Conservation (phyloP, 1,284 basidiomycete genomes). For the Heterobasidion parviporum region DNA sequence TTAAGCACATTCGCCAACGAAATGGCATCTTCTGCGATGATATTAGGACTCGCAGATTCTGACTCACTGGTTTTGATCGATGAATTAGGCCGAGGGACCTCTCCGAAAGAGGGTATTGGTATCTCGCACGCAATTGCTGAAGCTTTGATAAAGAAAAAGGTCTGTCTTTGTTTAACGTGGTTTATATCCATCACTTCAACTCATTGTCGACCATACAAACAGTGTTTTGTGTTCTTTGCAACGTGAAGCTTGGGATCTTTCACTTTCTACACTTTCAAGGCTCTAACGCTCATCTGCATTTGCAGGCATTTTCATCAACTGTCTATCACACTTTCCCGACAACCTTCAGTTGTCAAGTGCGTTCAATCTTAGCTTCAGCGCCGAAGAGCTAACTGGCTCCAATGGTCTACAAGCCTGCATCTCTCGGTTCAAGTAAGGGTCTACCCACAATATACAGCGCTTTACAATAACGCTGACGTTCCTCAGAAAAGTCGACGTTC, state of each 20-base stretch:
- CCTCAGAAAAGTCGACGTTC: constrained; percentile 44
- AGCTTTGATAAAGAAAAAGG: constrained; percentile 69
- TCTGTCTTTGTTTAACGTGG: constrained; percentile 18
- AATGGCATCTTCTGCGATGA: constrained; percentile 87
- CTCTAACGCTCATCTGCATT: background rate
- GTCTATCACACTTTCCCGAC: constrained; percentile 58
- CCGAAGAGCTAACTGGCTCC: too few species aligned
- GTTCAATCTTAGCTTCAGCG: constrained; percentile 14
- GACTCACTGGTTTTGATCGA: constrained; percentile 81
- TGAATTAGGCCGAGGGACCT: constrained; percentile 86
- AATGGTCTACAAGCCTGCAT: constrained; percentile 50
- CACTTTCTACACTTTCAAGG: background rate
- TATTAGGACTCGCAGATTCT: constrained; percentile 72
- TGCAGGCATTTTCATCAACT: constrained; percentile 70
- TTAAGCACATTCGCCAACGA: constrained; percentile 91
- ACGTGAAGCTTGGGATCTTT: constrained; percentile 33
- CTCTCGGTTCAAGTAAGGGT: constrained; percentile 66
- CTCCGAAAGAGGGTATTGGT: constrained; percentile 80
- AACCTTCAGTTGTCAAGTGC: constrained; percentile 70
- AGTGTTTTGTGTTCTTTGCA: constrained; percentile 86
- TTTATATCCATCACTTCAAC: background rate
- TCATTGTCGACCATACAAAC: background rate
- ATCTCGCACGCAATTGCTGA: constrained; percentile 92
- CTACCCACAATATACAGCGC: background rate
- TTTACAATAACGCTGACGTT: constrained; percentile 2